A percentile compares a stretch with the other conserved stretches of the same genome.
phyloP scores from a whole-genome alignment of 2,329 filamentous ascomycete species.

The Rhinocladiella mackenziei region DNA sequence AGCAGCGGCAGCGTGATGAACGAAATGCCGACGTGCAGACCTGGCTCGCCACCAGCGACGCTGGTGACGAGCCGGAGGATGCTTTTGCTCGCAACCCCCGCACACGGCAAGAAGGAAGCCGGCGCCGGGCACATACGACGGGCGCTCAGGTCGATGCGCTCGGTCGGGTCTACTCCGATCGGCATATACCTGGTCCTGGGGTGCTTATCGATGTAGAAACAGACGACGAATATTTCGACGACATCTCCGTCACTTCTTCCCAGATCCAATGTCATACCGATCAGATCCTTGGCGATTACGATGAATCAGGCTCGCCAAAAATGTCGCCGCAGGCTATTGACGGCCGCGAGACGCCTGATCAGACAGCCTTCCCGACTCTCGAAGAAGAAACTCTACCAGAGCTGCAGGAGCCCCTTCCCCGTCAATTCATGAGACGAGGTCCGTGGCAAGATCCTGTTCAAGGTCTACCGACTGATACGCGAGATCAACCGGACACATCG shows the following conservation, averaged over 20 bases:
- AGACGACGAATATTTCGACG: constrained; percentile 35
- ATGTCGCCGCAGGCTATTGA: constrained; percentile 27
- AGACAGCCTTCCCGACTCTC: constrained; percentile 27
- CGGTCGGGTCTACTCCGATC: constrained; percentile 35
- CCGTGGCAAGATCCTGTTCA: constrained; percentile 48
- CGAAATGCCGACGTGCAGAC: constrained; percentile 52
- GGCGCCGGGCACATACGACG: constrained; percentile 33
- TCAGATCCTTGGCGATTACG: constrained; percentile 28
- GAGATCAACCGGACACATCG: constrained; percentile 50
- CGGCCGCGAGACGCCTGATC: constrained; percentile 21
- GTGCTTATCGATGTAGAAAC: constrained; percentile 45
- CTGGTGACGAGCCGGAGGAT: constrained; percentile 40
- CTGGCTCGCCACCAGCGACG: constrained; percentile 51
- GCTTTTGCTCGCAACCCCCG: constrained; percentile 10
- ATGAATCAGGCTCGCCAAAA: constrained; percentile 30
- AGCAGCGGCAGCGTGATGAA: constrained; percentile 45
- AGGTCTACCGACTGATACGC: constrained; percentile 24
- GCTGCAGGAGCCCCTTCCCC: constrained; percentile 34
- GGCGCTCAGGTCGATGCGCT: constrained; percentile 38
- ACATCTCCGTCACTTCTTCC: constrained; percentile 25
- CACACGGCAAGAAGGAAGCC: constrained; percentile 10
- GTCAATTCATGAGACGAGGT: constrained; percentile 39
- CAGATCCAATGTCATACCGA: constrained; percentile 10
- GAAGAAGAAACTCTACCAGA: constrained; percentile 30
- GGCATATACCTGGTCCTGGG: constrained; percentile 50